phyloP scores from a whole-genome alignment of 1,284 basidiomycete species.

The Sporisorium graminicola region DNA sequence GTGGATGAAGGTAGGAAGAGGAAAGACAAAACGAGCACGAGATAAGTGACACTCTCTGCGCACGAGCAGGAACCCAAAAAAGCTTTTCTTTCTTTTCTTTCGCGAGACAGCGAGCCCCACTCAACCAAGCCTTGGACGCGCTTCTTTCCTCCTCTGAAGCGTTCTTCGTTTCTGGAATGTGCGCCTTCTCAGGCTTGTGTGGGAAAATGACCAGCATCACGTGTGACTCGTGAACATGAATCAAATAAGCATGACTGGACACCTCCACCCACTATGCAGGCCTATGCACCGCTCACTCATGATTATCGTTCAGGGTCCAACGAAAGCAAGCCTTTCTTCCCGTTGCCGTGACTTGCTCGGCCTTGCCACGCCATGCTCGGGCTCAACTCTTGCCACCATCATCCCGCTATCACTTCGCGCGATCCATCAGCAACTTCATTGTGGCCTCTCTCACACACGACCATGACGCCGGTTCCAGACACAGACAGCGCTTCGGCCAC shows the following conservation, averaged over 20 bases:
- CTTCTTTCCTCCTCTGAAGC: not conserved
- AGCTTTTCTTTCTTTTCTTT: not conserved
- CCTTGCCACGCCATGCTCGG: not conserved
- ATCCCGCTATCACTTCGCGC: too few relatives aligned
- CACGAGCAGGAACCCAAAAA: not conserved
- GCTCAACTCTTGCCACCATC: not conserved
- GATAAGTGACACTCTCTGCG: slow-evolving; percentile 2
- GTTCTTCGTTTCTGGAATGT: slow-evolving; percentile 1
- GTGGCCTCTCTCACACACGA: not conserved
- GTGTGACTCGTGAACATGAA: slow-evolving; percentile 30
- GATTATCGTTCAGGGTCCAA: slow-evolving; percentile 25
- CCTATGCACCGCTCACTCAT: slow-evolving; percentile 34
- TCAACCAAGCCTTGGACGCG: not conserved
- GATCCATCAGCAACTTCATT: too few relatives aligned
- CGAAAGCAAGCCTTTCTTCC: not conserved
- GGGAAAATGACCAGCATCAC: slow-evolving; percentile 8
- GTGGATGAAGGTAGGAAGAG: not conserved
- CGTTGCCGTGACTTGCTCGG: not conserved
- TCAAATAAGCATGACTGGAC: slow-evolving; percentile 21
- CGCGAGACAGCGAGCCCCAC: too few relatives aligned
- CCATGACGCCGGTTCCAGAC: slow-evolving; percentile 21
- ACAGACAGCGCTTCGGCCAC: not conserved
- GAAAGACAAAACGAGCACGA: not conserved
- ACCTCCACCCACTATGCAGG: slow-evolving; percentile 6
- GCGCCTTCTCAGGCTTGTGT: not conserved